Base-by-base conservation (phyloP, 1,139 yeast genomes). In the Hyphopichia buzzinii region DNA sequence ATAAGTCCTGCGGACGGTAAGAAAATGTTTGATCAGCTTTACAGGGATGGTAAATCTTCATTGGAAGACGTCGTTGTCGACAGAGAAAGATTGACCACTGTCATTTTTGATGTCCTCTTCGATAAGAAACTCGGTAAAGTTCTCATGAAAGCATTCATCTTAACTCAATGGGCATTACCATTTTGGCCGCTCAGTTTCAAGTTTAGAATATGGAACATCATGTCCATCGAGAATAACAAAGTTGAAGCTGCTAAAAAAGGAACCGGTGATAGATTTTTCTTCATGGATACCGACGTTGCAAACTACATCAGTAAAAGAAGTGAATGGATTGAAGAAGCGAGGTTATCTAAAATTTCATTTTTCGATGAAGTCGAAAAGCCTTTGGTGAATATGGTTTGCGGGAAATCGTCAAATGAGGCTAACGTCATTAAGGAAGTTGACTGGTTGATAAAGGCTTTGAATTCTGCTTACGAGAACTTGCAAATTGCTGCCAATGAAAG, bases 1-100 rank as follows among this genome's bases (percentile, higher is more conserved):
- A 67, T 88, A 26, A 67, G 84, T 26, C 84, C 89, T 33, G 75
- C 77, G 36, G 95, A 87, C 53, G 79, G 81, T 4, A 60, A 66
- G 27, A 47, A 50, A 8, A 62, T 89, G 53, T 46, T 79, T 17
- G 58, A 63, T 2, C 55, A 67, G n/a, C 57, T 85, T 31, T 49
- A 66, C 32, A 34, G 39, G 4, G 37, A 40, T 11, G 37, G 44
- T 16, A 56, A 54, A 13, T 46, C 52, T 13, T 38, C 41, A 7
- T 38, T 60, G 17, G 54, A 58, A 19, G 74, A 69, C 37, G 47
- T 57, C 5, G 35, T 59, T 3, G 41, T 66, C 27, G 73, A 69
- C 41, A 48, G 49, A 12, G 37, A 54, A 4, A 55, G 68, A 36
- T 35, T 66, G 22, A 46, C 45, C 29, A 43, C 41, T 12, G 42